These are phyloP conservation scores for Boletales sp. DNA, from an alignment of 768 basidiomycete species.

Conservation along the genomic window DNA sequence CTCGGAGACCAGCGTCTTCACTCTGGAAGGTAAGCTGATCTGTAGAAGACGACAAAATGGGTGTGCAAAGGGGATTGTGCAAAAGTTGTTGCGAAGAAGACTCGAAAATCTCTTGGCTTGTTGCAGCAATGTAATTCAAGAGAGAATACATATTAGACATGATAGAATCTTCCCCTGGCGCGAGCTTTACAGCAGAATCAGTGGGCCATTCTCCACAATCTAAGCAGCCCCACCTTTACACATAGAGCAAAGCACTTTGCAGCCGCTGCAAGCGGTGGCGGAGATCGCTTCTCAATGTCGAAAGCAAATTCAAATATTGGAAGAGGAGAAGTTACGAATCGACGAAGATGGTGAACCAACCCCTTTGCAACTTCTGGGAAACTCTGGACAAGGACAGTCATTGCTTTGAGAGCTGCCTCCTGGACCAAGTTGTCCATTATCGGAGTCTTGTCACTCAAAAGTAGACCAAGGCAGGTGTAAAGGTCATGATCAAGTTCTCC, in stretches of 20 bases:
- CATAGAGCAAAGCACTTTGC: constrained; percentile 89
- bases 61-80: constrained; percentile 38
- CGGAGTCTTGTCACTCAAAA: constrained; percentile 80
- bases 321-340: constrained; percentile 84
- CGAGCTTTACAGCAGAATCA: constrained; percentile 46
- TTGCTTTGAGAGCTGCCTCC: constrained; percentile 85
- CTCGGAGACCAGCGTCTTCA: constrained; percentile 59
- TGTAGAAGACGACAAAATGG: constrained; percentile 27
- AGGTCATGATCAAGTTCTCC: constrained; percentile 66
- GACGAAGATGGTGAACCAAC: constrained; percentile 76
- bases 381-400: constrained; percentile 81
- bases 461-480: constrained; percentile 61
- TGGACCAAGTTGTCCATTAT: constrained; percentile 82
- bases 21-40: constrained; percentile 54
- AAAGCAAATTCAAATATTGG: constrained; percentile 88
- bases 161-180: constrained; percentile 82
- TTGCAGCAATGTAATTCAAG: constrained; percentile 85
- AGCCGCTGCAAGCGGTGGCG: constrained; percentile 77
- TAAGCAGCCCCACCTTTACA: constrained; percentile 54
- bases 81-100: constrained; percentile 41
- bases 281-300: constrained; percentile 64
- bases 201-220: not conserved
- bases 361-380: constrained; percentile 75
- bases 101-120: constrained; percentile 73
- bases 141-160: constrained; percentile 98